These are phyloP conservation scores for Chaetomium olivaceum DNA, from an alignment of 2,329 filamentous ascomycete genomes.

Conservation along the genomic window DNA sequence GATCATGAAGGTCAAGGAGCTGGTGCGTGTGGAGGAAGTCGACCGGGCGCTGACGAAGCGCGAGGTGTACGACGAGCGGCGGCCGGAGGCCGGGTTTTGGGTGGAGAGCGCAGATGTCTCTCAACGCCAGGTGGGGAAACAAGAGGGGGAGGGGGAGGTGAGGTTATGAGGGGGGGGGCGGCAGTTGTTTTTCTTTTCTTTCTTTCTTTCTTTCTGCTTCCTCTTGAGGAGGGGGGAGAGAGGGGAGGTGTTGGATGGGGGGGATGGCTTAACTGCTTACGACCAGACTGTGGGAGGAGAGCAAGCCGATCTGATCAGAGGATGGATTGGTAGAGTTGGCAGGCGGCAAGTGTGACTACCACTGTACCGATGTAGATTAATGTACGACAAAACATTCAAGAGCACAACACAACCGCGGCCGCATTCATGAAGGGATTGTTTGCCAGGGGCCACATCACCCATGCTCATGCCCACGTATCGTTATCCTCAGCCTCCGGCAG, in stretches of 20 bases:
- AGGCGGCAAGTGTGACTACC: neutral
- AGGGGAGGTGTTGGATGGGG: neutral
- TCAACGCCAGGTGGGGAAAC: no score
- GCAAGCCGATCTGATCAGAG: neutral
- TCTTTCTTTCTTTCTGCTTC: no score
- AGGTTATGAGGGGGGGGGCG: slow-evolving; percentile 20
- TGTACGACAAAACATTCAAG: slow-evolving; percentile 10
- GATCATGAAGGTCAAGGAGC: slow-evolving; percentile 91
- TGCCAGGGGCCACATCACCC: neutral
- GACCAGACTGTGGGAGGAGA: neutral
- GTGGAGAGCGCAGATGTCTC: slow-evolving; percentile 56
- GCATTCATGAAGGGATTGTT: neutral
- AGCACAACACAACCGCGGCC: neutral
- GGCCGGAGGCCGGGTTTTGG: slow-evolving; percentile 78
- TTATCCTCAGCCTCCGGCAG: neutral
- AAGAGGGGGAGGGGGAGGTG: slow-evolving; percentile 20
- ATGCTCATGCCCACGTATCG: neutral
- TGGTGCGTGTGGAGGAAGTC: slow-evolving; percentile 81
- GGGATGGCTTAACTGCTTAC: neutral
- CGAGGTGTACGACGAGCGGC: slow-evolving; percentile 70
- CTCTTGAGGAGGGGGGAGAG: neutral
- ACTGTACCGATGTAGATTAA: slow-evolving; percentile 14
- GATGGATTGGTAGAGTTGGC: neutral
- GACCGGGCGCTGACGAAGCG: slow-evolving; percentile 61
- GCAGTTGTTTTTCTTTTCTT: neutral